Base-by-base conservation (phyloP, 495 filamentous ascomycete species). In the Elasticomyces elasticus region DNA sequence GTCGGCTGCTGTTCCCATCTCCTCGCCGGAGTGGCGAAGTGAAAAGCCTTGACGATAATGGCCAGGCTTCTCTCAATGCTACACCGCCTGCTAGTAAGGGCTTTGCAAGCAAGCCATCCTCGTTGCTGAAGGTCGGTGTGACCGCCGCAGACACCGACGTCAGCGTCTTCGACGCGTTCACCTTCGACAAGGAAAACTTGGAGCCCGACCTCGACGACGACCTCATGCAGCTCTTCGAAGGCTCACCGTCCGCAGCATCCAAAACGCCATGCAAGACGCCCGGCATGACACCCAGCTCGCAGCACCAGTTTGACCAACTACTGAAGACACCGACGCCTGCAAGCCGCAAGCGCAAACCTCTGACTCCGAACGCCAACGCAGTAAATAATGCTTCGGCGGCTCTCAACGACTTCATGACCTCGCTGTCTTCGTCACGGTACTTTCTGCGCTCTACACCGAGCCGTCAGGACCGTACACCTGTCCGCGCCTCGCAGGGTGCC, bases 1-100 rank as follows among this genome's bases (percentile, higher is more conserved):
- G 87, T 64, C 79, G 91, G 63, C 69, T 89, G 30, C 74, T 96
- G 42, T 96, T 96, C 69, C 83, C 67, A 20, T 71, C 86, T 19
- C 63, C 69, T 20, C 47, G 66, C 5, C 54, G 63, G n/a, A 58
- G 65, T 10, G 63, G 63, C 11, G 63, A 68, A 37, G 43, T 64
- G 7, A 71, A 67, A 52, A 66, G 59, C 35, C 59, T 67, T 20
- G 63, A 65, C 11, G 69, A 67, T 20, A 56, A 51, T 25, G 52
- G 27, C 24, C 37, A 56, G 28, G 46, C 38, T 5, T 56, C 52
- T 19, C 41, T 52, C 19, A 51, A 56, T 12, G 43, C 51, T 12
- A 50, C 43, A 38, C 41, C 56, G 19, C 46, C 43, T 15, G 5
- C 35, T 4, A 26, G n/a, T 17, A 49, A 49, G 35, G 37, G 46